A percentile compares a stretch with the other conserved stretches of the same genome.
Conservation (phyloP, 106 monocot genomes). For the Posidonia australis region DNA sequence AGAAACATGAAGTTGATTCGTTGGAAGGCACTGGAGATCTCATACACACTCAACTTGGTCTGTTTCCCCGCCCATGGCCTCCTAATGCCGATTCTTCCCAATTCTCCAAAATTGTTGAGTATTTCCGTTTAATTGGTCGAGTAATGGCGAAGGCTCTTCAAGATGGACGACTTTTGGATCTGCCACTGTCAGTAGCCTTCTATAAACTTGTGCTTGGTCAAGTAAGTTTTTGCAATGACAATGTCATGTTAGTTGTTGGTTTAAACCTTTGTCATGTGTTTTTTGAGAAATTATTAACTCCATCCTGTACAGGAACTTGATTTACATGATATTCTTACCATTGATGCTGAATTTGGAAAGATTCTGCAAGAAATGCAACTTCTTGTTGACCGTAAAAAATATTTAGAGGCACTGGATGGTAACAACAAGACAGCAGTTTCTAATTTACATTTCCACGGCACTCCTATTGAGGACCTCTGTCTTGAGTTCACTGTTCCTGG, state of each 20-base stretch:
- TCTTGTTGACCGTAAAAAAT: constrained; percentile 57
- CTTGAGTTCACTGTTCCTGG: constrained; percentile 95
- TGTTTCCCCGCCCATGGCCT: constrained; percentile 92
- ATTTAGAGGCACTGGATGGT: constrained; percentile 31
- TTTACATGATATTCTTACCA: constrained; percentile 77
- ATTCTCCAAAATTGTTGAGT: constrained; percentile 63
- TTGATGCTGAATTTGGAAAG: constrained; percentile 92
- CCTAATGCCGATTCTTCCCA: constrained; percentile 47
- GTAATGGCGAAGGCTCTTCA: constrained; percentile 96
- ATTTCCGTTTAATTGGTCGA: constrained; percentile 78
- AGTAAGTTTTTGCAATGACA: constrained; percentile 26
- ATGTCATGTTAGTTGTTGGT: not conserved
- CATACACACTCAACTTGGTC: constrained; percentile 66
- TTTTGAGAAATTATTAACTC: not conserved
- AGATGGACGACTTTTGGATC: constrained; percentile 90
- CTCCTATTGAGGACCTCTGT: constrained; percentile 72
- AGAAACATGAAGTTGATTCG: constrained; percentile 11
- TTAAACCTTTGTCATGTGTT: not conserved
- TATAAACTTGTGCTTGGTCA: constrained; percentile 89
- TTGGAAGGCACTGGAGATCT: constrained; percentile 28
- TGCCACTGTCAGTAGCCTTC: constrained; percentile 79
- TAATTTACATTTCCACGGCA: constrained; percentile 66
- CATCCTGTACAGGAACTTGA: constrained; percentile 67
- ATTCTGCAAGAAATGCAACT: constrained; percentile 88
- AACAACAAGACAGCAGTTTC: constrained; percentile 29